Evolutionary conservation across 139 green algal genomes (phyloP).

Genomic region (Haematococcus lacustris): DNA sequence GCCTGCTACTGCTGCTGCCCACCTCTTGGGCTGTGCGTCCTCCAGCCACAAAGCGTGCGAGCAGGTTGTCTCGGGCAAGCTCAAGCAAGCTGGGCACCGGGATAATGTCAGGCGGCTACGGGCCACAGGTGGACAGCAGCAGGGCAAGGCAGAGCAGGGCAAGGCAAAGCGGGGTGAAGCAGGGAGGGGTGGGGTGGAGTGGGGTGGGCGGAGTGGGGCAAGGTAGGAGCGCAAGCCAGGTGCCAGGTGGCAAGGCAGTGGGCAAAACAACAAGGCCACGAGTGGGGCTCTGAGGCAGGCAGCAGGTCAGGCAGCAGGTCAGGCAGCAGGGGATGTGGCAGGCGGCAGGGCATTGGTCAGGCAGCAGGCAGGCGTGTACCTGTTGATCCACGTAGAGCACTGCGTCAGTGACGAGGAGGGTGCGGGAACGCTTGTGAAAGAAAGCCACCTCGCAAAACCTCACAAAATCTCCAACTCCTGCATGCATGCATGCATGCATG

Average conservation of each 20-base stretch:
- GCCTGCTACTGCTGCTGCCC: too few species aligned
- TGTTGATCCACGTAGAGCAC: slow-evolving; percentile 77
- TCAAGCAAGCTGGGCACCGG: slow-evolving; percentile 31
- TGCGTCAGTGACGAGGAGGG: slow-evolving; percentile 81
- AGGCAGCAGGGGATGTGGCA: too few species aligned
- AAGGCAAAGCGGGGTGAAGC: not conserved
- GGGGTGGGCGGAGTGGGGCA: too few species aligned
- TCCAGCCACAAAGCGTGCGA: slow-evolving; percentile 35
- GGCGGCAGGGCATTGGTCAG: too few species aligned
- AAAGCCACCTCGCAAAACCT: slow-evolving; percentile 69
- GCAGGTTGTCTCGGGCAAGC: slow-evolving; percentile 30
- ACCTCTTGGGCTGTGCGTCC: slow-evolving; percentile 28
- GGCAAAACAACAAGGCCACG: too few species aligned
- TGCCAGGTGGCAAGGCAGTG: too few species aligned
- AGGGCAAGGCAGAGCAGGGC: not conserved
- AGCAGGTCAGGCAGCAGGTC: too few species aligned
- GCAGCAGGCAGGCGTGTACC: too few species aligned
- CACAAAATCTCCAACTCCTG: slow-evolving; percentile 26
- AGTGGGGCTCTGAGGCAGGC: too few species aligned
- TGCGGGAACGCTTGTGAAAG: slow-evolving; percentile 68
- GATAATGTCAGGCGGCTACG: slow-evolving; percentile 14
- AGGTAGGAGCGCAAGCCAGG: too few species aligned
- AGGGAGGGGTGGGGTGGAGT: too few species aligned
- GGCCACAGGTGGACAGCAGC: too few species aligned
- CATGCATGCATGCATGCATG: slow-evolving; percentile 1